Evolutionary conservation across 2,329 filamentous ascomycete species (phyloP).

Genomic region (Aspergillus sp.): DNA sequence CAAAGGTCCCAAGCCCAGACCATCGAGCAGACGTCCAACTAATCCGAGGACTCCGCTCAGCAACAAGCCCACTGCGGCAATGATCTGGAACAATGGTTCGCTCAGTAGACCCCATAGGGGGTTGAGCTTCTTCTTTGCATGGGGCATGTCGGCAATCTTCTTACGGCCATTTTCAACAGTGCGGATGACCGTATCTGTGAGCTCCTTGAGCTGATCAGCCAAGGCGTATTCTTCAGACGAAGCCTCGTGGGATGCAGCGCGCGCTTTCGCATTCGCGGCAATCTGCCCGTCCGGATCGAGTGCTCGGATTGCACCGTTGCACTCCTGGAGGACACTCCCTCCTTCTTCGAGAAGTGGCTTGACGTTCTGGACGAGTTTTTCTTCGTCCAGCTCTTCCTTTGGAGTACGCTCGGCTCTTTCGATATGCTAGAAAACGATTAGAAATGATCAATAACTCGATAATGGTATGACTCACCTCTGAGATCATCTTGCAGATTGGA

Average conservation of each 20-base stretch:
- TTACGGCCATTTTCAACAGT: conserved; percentile 86
- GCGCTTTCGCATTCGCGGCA: conserved; percentile 78
- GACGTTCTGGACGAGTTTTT: conserved; percentile 80
- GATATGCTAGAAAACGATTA: conserved; percentile 57
- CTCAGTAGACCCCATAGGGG: conserved; percentile 72
- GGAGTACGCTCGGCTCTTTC: conserved; percentile 76
- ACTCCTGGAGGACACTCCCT: conserved; percentile 75
- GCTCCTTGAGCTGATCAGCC: conserved; percentile 78
- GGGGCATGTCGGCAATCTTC: conserved; percentile 86
- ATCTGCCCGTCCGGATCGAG: conserved; percentile 88
- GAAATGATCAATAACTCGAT: not conserved
- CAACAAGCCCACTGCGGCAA: conserved; percentile 81
- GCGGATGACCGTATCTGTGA: conserved; percentile 75
- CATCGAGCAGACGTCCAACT: conserved; percentile 75
- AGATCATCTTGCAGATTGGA: conserved; percentile 83
- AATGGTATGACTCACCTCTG: conserved; percentile 56
- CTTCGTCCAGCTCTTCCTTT: conserved; percentile 85
- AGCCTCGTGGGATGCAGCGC: conserved; percentile 70
- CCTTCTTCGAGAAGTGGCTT: conserved; percentile 87
- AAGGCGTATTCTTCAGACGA: conserved; percentile 80
- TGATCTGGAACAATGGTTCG: conserved; percentile 88
- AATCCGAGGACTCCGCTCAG: conserved; percentile 80
- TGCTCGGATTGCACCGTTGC: conserved; percentile 80
- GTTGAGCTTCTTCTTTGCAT: conserved; percentile 92
- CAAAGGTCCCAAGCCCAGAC: conserved; percentile 76